A percentile compares a stretch with the other conserved stretches of the same genome.
Conservation (phyloP, 176 grass and related monocot species). For the Carex cristatella region DNA sequence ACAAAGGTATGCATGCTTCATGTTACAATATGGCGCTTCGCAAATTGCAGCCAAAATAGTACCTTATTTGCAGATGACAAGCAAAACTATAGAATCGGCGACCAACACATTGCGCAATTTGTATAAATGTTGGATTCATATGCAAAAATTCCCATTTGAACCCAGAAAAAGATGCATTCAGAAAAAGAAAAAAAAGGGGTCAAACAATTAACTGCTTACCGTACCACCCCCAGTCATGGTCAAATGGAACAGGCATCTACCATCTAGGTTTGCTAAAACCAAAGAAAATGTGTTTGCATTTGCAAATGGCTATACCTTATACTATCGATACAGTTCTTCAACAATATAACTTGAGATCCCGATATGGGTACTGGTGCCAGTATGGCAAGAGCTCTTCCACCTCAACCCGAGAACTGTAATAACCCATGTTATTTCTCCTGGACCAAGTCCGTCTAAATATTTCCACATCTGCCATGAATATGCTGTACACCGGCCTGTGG, state of each 20-base stretch:
- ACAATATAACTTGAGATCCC: slow-evolving; percentile 48
- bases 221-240: not conserved
- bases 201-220: not conserved
- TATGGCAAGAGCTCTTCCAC: slow-evolving; percentile 90
- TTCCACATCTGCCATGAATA: slow-evolving; percentile 87
- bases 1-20: not conserved
- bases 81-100: not conserved
- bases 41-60: not conserved
- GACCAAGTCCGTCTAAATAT: slow-evolving; percentile 47
- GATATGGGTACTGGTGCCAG: slow-evolving; percentile 34
- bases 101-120: not conserved
- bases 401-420: slow-evolving; percentile 70
- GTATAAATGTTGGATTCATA: not conserved
- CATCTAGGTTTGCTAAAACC: not conserved
- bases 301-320: slow-evolving; percentile 34
- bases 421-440: slow-evolving; percentile 49
- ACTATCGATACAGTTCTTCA: slow-evolving; percentile 1
- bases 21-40: not conserved
- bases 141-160: not conserved
- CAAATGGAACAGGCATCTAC: not conserved
- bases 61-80: not conserved
- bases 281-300: not conserved
- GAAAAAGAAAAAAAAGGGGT: not conserved
- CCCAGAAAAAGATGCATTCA: not conserved
- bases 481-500: slow-evolving; percentile 78